These are phyloP conservation scores for Xylariaceae sp. DNA, from an alignment of 2,329 filamentous ascomycete species.

Conservation along the genomic window DNA sequence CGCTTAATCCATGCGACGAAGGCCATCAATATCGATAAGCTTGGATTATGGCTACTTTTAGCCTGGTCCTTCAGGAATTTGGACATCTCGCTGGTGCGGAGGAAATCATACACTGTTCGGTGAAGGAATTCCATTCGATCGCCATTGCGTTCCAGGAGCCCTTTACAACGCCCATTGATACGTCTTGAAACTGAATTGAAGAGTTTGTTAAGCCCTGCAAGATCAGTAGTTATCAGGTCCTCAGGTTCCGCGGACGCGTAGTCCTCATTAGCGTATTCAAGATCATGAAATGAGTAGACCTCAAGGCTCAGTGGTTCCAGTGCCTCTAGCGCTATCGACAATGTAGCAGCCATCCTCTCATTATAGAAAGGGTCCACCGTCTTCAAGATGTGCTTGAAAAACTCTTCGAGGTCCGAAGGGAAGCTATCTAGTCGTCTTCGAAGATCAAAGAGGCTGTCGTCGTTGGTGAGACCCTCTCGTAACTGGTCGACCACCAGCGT, in stretches of 20 bases:
- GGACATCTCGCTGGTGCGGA: slow-evolving; percentile 6
- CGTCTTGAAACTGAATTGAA: slow-evolving; percentile 1
- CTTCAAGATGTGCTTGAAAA: slow-evolving; percentile 6
- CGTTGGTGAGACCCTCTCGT: slow-evolving; percentile 3
- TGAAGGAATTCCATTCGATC: slow-evolving; percentile 3
- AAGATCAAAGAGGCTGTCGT: slow-evolving; percentile 5
- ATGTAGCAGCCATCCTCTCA: slow-evolving; percentile 5
- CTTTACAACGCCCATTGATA: slow-evolving; percentile 8
- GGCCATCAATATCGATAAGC: slow-evolving; percentile 4
- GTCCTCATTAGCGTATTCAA: slow-evolving; percentile 3
- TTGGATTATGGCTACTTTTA: background rate
- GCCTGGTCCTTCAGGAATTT: background rate
- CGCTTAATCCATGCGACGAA: slow-evolving; percentile 5
- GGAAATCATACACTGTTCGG: slow-evolving; percentile 1
- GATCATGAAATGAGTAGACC: slow-evolving; percentile 5
- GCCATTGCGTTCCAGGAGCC: slow-evolving; percentile 6
- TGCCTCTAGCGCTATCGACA: background rate
- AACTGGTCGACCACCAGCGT: background rate
- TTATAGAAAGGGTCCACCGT: slow-evolving; percentile 3
- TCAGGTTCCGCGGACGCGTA: slow-evolving; percentile 3
- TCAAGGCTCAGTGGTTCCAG: slow-evolving; percentile 2
- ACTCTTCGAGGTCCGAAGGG: slow-evolving; percentile 5
- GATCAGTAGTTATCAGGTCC: slow-evolving; percentile 1
- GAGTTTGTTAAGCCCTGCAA: slow-evolving; percentile 1
- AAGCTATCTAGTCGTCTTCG: slow-evolving; percentile 1